Conservation (phyloP, 1,284 basidiomycete genomes). For the Ceratobasidium sp. region DNA sequence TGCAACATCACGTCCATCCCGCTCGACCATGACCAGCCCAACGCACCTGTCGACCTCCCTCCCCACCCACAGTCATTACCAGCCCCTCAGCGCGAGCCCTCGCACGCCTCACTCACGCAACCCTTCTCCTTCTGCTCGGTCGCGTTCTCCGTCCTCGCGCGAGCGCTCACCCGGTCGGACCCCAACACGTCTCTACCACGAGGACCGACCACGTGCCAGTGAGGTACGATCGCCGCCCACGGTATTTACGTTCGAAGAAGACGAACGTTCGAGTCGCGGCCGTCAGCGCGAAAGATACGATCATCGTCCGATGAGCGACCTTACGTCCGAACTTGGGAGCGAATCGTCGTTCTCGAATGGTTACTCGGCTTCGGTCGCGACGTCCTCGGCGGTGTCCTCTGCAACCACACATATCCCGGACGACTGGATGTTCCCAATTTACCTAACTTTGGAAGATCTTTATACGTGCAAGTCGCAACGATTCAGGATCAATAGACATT, state of each 20-base stretch:
- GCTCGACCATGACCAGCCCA: constrained; percentile 31
- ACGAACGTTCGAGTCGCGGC: not conserved
- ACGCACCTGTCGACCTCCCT: constrained; percentile 5
- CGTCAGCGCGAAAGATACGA: constrained; percentile 9
- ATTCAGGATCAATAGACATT: constrained; percentile 46
- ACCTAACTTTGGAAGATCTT: constrained; percentile 28
- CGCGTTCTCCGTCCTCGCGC: constrained; percentile 4
- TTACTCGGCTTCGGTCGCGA: constrained; percentile 14
- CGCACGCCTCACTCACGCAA: constrained; percentile 5
- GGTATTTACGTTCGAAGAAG: constrained; percentile 8
- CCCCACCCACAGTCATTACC: not conserved
- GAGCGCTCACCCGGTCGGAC: constrained; percentile 14
- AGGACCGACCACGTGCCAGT: constrained; percentile 20
- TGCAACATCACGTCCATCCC: not conserved
- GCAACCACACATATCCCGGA: constrained; percentile 24
- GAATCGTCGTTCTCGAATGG: constrained; percentile 22
- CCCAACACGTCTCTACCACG: constrained; percentile 4
- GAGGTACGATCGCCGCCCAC: constrained; percentile 31
- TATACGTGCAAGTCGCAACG: constrained; percentile 40
- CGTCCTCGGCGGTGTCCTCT: not conserved
- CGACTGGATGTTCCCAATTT: constrained; percentile 40
- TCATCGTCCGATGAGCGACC: constrained; percentile 31
- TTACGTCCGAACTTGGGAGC: constrained; percentile 31
- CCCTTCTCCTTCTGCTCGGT: not conserved
- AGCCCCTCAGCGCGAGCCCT: not conserved